Base-by-base conservation (phyloP, 2,329 filamentous ascomycete genomes). In the Fusarium begoniae region DNA sequence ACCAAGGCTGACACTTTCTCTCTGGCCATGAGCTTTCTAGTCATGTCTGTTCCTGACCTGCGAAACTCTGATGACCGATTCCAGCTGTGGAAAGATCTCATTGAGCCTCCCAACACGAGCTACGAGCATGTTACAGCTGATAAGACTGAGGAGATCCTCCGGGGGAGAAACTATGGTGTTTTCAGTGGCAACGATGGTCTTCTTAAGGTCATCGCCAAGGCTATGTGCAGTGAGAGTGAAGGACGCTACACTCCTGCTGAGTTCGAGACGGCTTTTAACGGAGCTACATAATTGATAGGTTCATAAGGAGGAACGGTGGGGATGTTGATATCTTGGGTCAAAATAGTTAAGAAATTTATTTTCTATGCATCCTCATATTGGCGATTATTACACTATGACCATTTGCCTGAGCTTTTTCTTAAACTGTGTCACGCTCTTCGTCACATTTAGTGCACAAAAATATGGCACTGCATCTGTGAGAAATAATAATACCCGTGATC, bases 31-130 rank as follows among this genome's bases (percentile, higher is more conserved):
- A 53, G 38, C 6, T 69, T 63, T 12, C 40, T 70, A 4, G 41
- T 69, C 48, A 43, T 69, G 64, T 69, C 67, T n/a, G 58, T 55
- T 20, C 14, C 47, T 11, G 47, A 56, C 4, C 35, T 69, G 9
- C 58, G 45, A 38, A 47, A 59, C 38, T 44, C 45, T 2, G 35
- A 44, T 10, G 17, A 14, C 12, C 67, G 64, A 30, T 69, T 70
- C 38, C 56, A 62, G 22, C 32, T 69, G 10, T 69, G 66, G 66
- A 69, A 67, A 8, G 66, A 69, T 51, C 50, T 69, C 17, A 69
- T 69, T 44, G 56, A 62, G 17, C 63, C 57, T 4, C 28, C 43
- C 6, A 50, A 38, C 45, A 55, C 40, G 1, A 41, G 22, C 30
- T 53, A 53, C n/a, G 14, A 53, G 41, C 41, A 13, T 7, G 47